phyloP scores from a whole-genome alignment of 2,329 filamentous ascomycete genomes.

The Chaetothyriales sp. region DNA sequence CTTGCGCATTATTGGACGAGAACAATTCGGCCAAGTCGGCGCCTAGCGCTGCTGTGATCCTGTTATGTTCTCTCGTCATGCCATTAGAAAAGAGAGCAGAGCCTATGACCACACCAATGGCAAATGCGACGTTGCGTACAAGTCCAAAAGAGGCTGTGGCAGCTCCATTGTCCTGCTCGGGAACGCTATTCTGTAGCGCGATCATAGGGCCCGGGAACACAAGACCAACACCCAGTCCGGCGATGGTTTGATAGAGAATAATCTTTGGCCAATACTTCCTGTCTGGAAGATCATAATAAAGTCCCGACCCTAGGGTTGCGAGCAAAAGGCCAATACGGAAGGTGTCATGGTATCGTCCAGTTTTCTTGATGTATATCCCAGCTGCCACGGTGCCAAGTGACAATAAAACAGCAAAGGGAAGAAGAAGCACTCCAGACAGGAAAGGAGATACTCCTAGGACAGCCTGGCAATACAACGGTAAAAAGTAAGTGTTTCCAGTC shows the following conservation, averaged over 20 bases:
- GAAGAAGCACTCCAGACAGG: slow-evolving; percentile 54
- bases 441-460: slow-evolving; percentile 53
- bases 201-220: slow-evolving; percentile 41
- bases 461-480: slow-evolving; percentile 71
- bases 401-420: slow-evolving; percentile 52
- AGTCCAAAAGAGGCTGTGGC: slow-evolving; percentile 48
- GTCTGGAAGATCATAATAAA: slow-evolving; percentile 41
- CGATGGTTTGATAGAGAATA: slow-evolving; percentile 40
- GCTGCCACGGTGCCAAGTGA: slow-evolving; percentile 45
- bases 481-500: slow-evolving; percentile 38
- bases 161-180: slow-evolving; percentile 35
- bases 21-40: not conserved
- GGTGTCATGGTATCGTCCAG: slow-evolving; percentile 43
- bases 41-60: not conserved
- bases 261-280: slow-evolving; percentile 37
- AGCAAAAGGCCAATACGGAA: slow-evolving; percentile 39
- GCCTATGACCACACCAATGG: slow-evolving; percentile 44
- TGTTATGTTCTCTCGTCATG: slow-evolving; percentile 10
- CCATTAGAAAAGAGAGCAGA: slow-evolving; percentile 29
- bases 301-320: slow-evolving; percentile 49
- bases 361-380: slow-evolving; percentile 56
- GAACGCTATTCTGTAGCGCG: slow-evolving; percentile 37
- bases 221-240: slow-evolving; percentile 37
- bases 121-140: slow-evolving; percentile 41
- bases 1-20: slow-evolving; percentile 8